Percentiles rank a stretch among this genome's conserved stretches.
Conservation (phyloP, 306 rosid species). For the Albizia julibrissin region DNA sequence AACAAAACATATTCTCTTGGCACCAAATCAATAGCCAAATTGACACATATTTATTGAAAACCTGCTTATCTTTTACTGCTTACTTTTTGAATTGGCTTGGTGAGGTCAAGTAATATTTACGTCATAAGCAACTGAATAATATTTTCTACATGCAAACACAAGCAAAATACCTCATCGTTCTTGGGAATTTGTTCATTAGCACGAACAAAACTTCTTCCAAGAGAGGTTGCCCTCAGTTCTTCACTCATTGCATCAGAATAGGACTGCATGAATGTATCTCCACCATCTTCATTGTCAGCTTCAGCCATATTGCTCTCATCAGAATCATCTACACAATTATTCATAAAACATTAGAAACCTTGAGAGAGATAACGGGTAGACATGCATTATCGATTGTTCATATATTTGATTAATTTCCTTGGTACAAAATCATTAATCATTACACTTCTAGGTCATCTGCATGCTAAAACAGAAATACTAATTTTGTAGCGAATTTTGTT, state of each 20-base stretch:
- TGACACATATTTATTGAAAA: neutral
- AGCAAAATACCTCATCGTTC: constrained; percentile 67
- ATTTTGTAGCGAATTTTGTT: constrained; percentile 15
- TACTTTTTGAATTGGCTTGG: constrained; percentile 15
- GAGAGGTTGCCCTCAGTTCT: constrained; percentile 71
- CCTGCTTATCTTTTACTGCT: neutral
- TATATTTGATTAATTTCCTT: constrained; percentile 22
- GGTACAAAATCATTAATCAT: neutral
- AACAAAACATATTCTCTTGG: neutral
- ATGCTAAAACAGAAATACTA: constrained; percentile 15
- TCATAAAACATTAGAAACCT: constrained; percentile 19
- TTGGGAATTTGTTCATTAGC: constrained; percentile 70
- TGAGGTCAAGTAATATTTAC: neutral
- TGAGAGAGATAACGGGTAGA: constrained; percentile 10
- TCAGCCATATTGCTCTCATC: constrained; percentile 62
- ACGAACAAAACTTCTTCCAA: constrained; percentile 77
- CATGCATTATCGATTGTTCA: neutral
- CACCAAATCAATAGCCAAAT: neutral
- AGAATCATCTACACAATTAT: constrained; percentile 61
- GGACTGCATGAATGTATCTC: constrained; percentile 62
- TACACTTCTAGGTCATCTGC: constrained; percentile 9
- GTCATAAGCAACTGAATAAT: neutral
- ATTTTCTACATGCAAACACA: constrained; percentile 25
- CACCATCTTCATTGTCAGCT: constrained; percentile 44
- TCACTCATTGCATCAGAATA: constrained; percentile 76